Base-by-base conservation (phyloP, 129 eudicot genomes). In the Pittosporum tobira region DNA sequence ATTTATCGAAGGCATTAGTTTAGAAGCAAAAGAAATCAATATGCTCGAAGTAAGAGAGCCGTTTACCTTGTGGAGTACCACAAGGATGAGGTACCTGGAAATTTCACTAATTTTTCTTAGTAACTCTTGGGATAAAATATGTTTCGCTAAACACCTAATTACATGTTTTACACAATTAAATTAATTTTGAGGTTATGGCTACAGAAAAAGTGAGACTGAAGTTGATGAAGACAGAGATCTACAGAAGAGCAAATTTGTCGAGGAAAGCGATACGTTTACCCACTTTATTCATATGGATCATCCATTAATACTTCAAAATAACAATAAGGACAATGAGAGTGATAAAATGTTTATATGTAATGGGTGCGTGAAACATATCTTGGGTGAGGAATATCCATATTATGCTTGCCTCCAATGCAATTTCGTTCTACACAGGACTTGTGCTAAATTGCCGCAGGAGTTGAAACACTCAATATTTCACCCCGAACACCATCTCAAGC, bases 331-430 rank as follows among this genome's bases (percentile, higher is more conserved):
- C 8, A 48, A 22, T 10, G 20, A 12, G 11, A 11, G 6, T 20
- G 26, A 48, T 18, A 2, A 3, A 20, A 34, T 40, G 46, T 34
- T 61, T 3, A 42, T 63, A 47, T 56, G 76, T 40, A 21, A 63
- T 48, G 59, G 53, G 9, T 57, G 76, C 30, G 2, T 36, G 10
- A 30, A 15, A 36, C 65, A 53, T 19, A 56, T 63, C 57, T 24
- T n/a, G 16, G 6, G 0, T n/a, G n/a, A n/a, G 34, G 34, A 2
- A 2, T 2, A 29, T 14, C 21, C 52, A 8, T 70, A 46, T 57
- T 63, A 63, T 43, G 29, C 26, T 19, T 70, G 75, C 11, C 6
- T 9, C 8, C 1, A 68, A 8, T 49, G 11, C 14, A 19, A 10
- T 0, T 27, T 2, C 21, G 28, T 45, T 62, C 19, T 48, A 6